phyloP scores from a whole-genome alignment of 805 yeast genomes.

The Candida orba region DNA sequence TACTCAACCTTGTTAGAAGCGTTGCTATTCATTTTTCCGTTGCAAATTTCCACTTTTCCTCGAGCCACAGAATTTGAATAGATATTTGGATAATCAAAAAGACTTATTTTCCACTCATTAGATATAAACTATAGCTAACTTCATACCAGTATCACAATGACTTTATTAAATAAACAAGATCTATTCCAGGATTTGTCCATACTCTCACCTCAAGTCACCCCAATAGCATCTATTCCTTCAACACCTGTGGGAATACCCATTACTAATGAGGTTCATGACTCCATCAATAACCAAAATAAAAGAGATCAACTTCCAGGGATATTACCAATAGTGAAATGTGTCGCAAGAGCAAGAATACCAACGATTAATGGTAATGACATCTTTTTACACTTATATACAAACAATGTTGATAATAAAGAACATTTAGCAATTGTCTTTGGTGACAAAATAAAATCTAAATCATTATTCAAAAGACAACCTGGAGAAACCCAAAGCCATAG shows the following conservation, averaged over 20 bases:
- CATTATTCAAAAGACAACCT: slow-evolving; percentile 52
- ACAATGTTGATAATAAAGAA: slow-evolving; percentile 83
- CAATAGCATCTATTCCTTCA: slow-evolving; percentile 20
- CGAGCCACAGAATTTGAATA: too few relatives aligned
- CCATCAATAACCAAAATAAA: slow-evolving; percentile 16
- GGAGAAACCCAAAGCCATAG: slow-evolving; percentile 85
- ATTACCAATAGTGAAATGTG: slow-evolving; percentile 76
- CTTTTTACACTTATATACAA: slow-evolving; percentile 81
- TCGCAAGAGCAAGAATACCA: slow-evolving; percentile 93
- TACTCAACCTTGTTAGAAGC: too few relatives aligned
- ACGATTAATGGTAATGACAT: slow-evolving; percentile 94
- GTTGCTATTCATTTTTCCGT: too few relatives aligned
- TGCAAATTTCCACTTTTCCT: too few relatives aligned
- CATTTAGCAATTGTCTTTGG: slow-evolving; percentile 97
- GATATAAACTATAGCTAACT: neutral
- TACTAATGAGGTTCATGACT: slow-evolving; percentile 1
- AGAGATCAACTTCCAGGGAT: slow-evolving; percentile 39
- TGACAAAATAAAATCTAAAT: slow-evolving; percentile 73
- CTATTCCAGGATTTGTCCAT: slow-evolving; percentile 28
- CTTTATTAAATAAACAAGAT: neutral
- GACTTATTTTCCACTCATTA: neutral
- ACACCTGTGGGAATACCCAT: slow-evolving; percentile 24
- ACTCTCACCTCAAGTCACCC: slow-evolving; percentile 34
- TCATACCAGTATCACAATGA: neutral
- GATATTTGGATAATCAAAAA: too few relatives aligned